Conservation (phyloP, 2,329 filamentous ascomycete genomes). For the Clarireedia hainanense region DNA sequence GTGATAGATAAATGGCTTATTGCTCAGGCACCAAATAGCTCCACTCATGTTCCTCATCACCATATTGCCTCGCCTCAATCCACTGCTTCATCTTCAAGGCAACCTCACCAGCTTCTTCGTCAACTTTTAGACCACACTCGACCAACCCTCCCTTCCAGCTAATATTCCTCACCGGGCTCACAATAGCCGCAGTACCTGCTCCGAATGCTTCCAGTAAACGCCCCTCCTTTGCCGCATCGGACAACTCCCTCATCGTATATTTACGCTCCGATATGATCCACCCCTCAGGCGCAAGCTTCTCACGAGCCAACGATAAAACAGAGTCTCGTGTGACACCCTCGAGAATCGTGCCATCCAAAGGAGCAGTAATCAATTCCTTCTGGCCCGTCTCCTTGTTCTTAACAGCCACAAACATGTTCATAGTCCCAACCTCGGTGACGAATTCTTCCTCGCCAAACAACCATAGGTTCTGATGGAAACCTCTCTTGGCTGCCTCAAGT, state of each 20-base stretch:
- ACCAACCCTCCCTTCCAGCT: conserved; percentile 78
- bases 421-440: conserved; percentile 95
- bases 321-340: conserved; percentile 93
- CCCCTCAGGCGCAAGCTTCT: conserved; percentile 74
- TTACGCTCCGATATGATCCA: conserved; percentile 87
- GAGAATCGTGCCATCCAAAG: conserved; percentile 91
- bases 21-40: conserved; percentile 47
- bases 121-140: conserved; percentile 71
- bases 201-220: conserved; percentile 90
- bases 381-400: conserved; percentile 80
- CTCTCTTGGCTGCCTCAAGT: conserved; percentile 79
- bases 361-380: conserved; percentile 90
- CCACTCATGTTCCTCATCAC: conserved; percentile 87
- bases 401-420: conserved; percentile 93
- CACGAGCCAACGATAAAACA: conserved; percentile 75
- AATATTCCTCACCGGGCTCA: conserved; percentile 83
- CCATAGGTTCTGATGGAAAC: conserved; percentile 98
- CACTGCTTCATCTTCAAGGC: conserved; percentile 86
- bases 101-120: conserved; percentile 81
- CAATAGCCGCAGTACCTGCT: conserved; percentile 86
- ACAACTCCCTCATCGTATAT: conserved; percentile 82
- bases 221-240: conserved; percentile 74
- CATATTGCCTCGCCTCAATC: conserved; percentile 95
- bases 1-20: not conserved
- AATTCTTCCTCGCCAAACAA: conserved; percentile 93